phyloP scores from a whole-genome alignment of 1,139 yeast genomes.

The Geotrichum fermentans region DNA sequence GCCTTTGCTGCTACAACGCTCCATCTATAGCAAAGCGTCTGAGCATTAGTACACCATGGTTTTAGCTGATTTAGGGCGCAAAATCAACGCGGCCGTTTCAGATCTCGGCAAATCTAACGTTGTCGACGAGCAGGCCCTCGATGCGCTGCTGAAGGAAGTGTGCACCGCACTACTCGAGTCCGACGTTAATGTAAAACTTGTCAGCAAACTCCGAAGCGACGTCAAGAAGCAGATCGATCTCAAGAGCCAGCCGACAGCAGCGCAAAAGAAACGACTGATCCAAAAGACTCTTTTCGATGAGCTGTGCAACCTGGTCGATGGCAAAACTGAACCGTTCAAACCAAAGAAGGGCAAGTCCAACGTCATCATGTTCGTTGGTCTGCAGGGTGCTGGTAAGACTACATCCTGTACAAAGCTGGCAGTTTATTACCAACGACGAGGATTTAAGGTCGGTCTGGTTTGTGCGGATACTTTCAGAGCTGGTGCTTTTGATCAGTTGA shows the following conservation, averaged over 20 bases:
- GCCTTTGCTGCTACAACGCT: too few species aligned
- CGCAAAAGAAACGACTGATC: conserved; percentile 64
- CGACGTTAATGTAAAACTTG: conserved; percentile 85
- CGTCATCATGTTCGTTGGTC: conserved; percentile 94
- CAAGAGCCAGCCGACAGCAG: conserved; percentile 47
- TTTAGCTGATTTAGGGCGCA: conserved; percentile 86
- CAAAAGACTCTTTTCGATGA: conserved; percentile 95
- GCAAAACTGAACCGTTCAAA: conserved; percentile 56
- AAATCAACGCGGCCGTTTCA: conserved; percentile 73
- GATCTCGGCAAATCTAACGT: conserved; percentile 59
- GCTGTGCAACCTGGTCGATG: conserved; percentile 77
- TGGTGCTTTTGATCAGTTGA: conserved; percentile 97
- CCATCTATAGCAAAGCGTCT: too few species aligned
- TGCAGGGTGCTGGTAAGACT: conserved; percentile 98
- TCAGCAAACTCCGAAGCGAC: conserved; percentile 68
- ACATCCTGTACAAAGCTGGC: conserved; percentile 96
- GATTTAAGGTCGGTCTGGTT: conserved; percentile 89
- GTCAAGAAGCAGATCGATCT: conserved; percentile 56
- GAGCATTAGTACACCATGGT: too few species aligned
- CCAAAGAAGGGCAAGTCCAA: conserved; percentile 74
- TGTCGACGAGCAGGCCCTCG: conserved; percentile 58
- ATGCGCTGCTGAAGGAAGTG: conserved; percentile 74
- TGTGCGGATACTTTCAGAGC: conserved; percentile 99
- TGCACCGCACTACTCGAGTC: conserved; percentile 86
- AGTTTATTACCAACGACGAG: conserved; percentile 87